Percentiles rank a stretch among this genome's conserved stretches.
phyloP scores from a whole-genome alignment of 306 rosid species.

The Styphnolobium japonicum region DNA sequence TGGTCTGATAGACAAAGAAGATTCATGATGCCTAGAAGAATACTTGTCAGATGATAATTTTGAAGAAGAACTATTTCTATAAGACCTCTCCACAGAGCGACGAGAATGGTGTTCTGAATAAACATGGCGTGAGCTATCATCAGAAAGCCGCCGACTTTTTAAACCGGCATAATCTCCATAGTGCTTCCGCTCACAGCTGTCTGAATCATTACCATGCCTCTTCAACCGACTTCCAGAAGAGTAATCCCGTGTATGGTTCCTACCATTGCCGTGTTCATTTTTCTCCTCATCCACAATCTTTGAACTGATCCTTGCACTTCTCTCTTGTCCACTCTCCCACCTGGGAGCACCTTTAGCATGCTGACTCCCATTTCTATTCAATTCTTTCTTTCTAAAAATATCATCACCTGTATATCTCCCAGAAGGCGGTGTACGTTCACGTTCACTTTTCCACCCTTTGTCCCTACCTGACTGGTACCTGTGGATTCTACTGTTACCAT shows the following conservation, averaged over 20 bases:
- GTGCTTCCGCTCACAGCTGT: slow-evolving; percentile 63
- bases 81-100: slow-evolving; percentile 67
- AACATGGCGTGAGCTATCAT: slow-evolving; percentile 55
- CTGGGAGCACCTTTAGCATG: slow-evolving; percentile 54
- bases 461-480: slow-evolving; percentile 63
- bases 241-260: slow-evolving; percentile 64
- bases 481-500: slow-evolving; percentile 46
- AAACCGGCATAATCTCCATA: slow-evolving; percentile 56
- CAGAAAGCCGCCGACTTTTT: slow-evolving; percentile 76
- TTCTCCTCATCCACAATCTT: slow-evolving; percentile 79
- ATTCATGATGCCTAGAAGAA: slow-evolving; percentile 63
- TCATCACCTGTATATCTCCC: slow-evolving; percentile 66
- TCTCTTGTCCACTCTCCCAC: slow-evolving; percentile 77
- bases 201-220: slow-evolving; percentile 71
- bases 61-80: slow-evolving; percentile 54
- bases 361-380: slow-evolving; percentile 63
- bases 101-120: slow-evolving; percentile 64
- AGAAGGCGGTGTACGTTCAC: slow-evolving; percentile 66
- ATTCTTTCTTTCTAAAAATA: slow-evolving; percentile 63
- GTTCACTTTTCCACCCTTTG: slow-evolving; percentile 62
- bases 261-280: slow-evolving; percentile 67
- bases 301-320: slow-evolving; percentile 71
- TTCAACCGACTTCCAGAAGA: slow-evolving; percentile 69
- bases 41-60: slow-evolving; percentile 65
- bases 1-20: slow-evolving; percentile 61